Conservation (phyloP, 441 rosid species). For the Aquilaria agallochum region DNA sequence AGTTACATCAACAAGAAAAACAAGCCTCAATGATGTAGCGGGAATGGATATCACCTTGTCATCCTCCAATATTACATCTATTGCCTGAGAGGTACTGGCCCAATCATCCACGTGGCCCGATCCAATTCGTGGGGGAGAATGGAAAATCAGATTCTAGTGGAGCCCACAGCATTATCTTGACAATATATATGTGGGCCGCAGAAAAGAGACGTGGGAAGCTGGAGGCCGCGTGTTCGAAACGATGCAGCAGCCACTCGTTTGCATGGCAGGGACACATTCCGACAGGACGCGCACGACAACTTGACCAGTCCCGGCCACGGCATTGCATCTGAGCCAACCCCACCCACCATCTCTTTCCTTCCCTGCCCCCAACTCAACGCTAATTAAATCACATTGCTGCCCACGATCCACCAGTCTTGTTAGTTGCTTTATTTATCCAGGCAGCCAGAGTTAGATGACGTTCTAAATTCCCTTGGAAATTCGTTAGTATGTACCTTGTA, state of each 20-base stretch:
- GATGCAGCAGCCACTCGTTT: conserved; percentile 26
- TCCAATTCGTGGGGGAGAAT: not conserved
- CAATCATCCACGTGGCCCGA: not conserved
- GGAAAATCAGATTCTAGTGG: not conserved
- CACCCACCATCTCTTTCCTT: conserved; percentile 5
- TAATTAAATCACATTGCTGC: not conserved
- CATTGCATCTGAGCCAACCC: not conserved
- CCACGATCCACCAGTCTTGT: no score
- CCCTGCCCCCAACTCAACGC: not conserved
- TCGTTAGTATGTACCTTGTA: no score
- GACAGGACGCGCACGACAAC: no score
- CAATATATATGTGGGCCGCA: no score
- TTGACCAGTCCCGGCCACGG: not conserved
- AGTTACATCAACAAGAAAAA: no score
- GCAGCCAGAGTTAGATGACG: no score
- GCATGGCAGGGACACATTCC: conserved; percentile 6
- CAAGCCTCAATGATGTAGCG: no score
- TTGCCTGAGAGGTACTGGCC: no score
- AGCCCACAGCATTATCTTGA: not conserved
- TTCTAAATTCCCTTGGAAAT: no score
- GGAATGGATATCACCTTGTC: no score
- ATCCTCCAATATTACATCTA: no score
- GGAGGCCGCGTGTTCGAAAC: conserved; percentile 15
- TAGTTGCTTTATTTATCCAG: no score
- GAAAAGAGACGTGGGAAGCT: conserved; percentile 25